These are phyloP conservation scores for Chlamydomonas reinhardtii DNA, from an alignment of 163 green algal genomes.

Conservation along the genomic window DNA sequence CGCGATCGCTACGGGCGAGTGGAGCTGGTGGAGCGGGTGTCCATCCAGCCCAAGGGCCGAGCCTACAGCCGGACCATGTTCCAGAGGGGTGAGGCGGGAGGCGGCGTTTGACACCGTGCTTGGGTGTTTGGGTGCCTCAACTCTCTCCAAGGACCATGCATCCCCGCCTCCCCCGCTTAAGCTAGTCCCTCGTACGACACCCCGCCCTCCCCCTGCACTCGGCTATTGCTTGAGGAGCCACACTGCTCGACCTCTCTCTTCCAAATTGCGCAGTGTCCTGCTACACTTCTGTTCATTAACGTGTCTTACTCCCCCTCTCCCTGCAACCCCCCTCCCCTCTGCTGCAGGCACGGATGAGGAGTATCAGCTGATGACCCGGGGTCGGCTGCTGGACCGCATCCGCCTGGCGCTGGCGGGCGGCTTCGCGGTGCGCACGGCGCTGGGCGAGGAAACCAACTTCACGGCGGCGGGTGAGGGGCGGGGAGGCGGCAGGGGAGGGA, in stretches of 20 bases:
- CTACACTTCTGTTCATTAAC: too few species aligned
- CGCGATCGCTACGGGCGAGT: constrained; percentile 67
- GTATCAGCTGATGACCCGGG: constrained; percentile 89
- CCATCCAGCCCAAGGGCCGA: constrained; percentile 71
- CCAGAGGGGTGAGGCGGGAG: constrained; percentile 5
- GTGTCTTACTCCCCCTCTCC: too few species aligned
- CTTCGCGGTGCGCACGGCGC: constrained; percentile 58
- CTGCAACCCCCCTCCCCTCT: background rate
- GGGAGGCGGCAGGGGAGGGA: background rate
- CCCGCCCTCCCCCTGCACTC: too few species aligned
- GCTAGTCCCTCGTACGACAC: too few species aligned
- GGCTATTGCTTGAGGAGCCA: too few species aligned
- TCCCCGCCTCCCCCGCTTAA: too few species aligned
- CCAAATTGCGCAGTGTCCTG: too few species aligned
- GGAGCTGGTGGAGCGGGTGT: constrained; percentile 86
- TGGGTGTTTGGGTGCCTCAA: background rate
- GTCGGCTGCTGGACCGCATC: constrained; percentile 85
- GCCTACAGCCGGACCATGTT: constrained; percentile 65
- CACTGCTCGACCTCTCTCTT: too few species aligned
- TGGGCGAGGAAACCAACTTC: constrained; percentile 78
- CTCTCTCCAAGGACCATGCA: too few species aligned
- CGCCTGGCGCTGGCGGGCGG: constrained; percentile 81
- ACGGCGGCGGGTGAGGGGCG: constrained; percentile 39
- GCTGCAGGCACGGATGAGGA: constrained; percentile 85
- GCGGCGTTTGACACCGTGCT: background rate